Conservation (phyloP, 2,329 filamentous ascomycete species). For the Penicillium sclerotiorum region DNA sequence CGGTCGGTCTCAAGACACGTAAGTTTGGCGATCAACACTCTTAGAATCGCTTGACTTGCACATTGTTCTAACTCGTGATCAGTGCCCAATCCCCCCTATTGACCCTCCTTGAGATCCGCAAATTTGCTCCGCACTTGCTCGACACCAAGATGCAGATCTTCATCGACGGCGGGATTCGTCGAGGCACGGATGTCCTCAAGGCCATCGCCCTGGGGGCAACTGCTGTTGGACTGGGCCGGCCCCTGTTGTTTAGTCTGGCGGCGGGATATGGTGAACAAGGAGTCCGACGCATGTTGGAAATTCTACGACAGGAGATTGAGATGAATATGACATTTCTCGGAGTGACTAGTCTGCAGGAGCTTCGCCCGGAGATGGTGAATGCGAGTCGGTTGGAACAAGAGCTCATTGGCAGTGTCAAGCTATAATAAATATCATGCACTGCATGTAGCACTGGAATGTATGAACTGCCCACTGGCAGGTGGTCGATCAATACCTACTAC, state of each 20-base stretch:
- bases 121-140: constrained; percentile 63
- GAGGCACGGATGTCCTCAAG: constrained; percentile 69
- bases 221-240: constrained; percentile 65
- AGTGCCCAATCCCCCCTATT: constrained; percentile 54
- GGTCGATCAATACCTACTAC: too few relatives aligned
- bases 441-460: too few relatives aligned
- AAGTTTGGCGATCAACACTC: constrained; percentile 2
- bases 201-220: constrained; percentile 66
- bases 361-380: constrained; percentile 36
- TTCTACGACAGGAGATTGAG: constrained; percentile 38
- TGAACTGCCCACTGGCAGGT: too few relatives aligned
- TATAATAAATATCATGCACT: constrained; percentile 26
- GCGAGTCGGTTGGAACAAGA: constrained; percentile 34
- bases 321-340: constrained; percentile 39
- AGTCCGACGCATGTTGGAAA: constrained; percentile 49
- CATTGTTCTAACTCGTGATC: background rate
- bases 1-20: constrained; percentile 52
- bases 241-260: constrained; percentile 61
- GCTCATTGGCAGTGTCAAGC: constrained; percentile 32
- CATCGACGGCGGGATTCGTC: constrained; percentile 66
- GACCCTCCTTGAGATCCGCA: constrained; percentile 64
- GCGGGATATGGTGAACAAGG: constrained; percentile 60
- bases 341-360: constrained; percentile 28
- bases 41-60: background rate
- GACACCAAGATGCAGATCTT: constrained; percentile 60